Evolutionary conservation across 2,329 filamentous ascomycete species (phyloP), one percentile per base, ranked within the genome.

Genomic region (Coniochaeta sp.): DNA sequence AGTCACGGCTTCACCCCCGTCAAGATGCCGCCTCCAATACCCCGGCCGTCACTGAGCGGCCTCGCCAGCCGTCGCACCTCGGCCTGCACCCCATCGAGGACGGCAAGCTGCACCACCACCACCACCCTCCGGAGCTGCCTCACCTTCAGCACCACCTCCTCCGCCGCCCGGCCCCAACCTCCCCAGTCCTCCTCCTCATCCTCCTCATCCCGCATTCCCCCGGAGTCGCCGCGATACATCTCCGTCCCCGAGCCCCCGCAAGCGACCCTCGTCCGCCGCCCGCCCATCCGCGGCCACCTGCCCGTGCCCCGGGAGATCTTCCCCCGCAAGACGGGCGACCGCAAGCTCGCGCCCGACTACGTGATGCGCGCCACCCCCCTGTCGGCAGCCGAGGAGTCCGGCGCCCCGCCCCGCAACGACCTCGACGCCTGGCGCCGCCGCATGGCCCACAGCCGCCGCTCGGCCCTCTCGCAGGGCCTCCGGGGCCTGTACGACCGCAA

Each of bases 221-320:
- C 95, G 56, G 90, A 97, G 72, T 96, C 92, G 38, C 93, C 95
- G 55, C 83, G 84, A 65, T 98, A 89, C 79, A 89, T 98, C 75
- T 86, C 91, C 65, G 80, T 97, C 59, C 93, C 93, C 55, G 81
- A 81, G 66, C 83, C 89, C 56, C 82, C 86, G n/a, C 91, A 96
- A 72, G 85, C 88, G 57, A 81, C 84, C 34, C 78, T 83, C 65
- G 71, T 71, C 16, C 75, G 73, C 62, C 75, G 69, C 2, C 69
- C 73, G 1, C 73, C 74, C 10, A 73, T 91, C 36, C 91, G 91
- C 72, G 95, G 95, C 66, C 85, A 88, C 60, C 82, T 99, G 0
- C 95, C 95, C 9, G 80, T 91, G 0, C 93, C 95, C 38, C 88
- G 93, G 64, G 82, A 90, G 60, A 77, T 98, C 65, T 97, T 98